Evolutionary conservation across 495 filamentous ascomycete genomes (phyloP).

Genomic region (Neurospora sp.): DNA sequence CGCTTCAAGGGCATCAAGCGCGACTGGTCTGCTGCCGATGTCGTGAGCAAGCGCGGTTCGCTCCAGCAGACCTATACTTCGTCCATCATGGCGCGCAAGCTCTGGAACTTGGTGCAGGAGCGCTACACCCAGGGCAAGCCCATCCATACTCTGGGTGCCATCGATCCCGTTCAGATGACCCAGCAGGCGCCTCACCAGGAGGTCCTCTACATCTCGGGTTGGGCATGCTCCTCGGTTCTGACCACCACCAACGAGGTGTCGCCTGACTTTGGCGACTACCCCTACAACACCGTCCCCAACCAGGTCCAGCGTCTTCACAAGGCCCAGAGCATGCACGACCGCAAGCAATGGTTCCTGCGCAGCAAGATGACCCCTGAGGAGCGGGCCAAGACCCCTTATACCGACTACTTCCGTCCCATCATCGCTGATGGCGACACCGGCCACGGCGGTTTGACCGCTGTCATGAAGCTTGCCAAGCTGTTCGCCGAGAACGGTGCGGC

Average conservation of each 20-base stretch:
- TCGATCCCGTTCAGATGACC: slow-evolving; percentile 98
- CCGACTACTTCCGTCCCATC: slow-evolving; percentile 89
- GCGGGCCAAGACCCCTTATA: slow-evolving; percentile 64
- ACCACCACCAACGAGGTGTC: slow-evolving; percentile 95
- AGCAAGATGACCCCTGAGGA: slow-evolving; percentile 64
- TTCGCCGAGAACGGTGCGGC: slow-evolving; percentile 98
- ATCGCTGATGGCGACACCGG: slow-evolving; percentile 97
- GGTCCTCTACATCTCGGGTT: slow-evolving; percentile 89
- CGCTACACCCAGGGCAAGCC: slow-evolving; percentile 67
- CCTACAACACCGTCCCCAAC: slow-evolving; percentile 97
- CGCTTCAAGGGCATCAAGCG: slow-evolving; percentile 84
- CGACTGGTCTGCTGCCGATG: slow-evolving; percentile 80
- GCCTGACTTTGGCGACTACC: slow-evolving; percentile 95
- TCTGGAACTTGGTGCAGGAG: slow-evolving; percentile 79
- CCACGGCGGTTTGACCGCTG: slow-evolving; percentile 80
- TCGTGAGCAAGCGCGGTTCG: slow-evolving; percentile 84
- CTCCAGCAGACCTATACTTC: slow-evolving; percentile 82
- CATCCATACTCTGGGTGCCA: slow-evolving; percentile 93
- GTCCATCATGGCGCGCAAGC: slow-evolving; percentile 85
- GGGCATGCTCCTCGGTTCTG: slow-evolving; percentile 89
- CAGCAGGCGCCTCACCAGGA: slow-evolving; percentile 96
- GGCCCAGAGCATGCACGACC: slow-evolving; percentile 91
- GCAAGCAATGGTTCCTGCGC: slow-evolving; percentile 83
- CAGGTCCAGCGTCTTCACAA: slow-evolving; percentile 94
- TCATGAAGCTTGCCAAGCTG: slow-evolving; percentile 92